Conservation (phyloP, 2,329 filamentous ascomycete genomes). For the Periconia digitata region DNA sequence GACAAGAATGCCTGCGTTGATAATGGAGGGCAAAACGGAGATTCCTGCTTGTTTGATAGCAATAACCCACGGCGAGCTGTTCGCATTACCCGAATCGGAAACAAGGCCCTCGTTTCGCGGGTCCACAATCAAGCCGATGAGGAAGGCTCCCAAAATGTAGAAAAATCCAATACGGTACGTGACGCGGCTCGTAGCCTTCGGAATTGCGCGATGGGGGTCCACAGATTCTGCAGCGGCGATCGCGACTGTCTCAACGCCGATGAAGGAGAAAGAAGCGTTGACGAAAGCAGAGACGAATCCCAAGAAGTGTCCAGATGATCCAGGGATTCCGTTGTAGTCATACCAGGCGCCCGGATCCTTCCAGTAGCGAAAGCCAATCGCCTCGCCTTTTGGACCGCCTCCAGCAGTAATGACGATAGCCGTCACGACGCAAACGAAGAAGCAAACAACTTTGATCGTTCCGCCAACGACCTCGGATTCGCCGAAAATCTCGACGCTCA, state of each 20-base stretch:
- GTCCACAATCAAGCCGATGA: constrained; percentile 50
- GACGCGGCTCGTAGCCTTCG: constrained; percentile 49
- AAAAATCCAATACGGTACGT: constrained; percentile 51
- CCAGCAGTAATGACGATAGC: constrained; percentile 49
- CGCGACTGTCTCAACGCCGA: constrained; percentile 45
- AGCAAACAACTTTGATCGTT: constrained; percentile 28
- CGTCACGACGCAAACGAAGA: constrained; percentile 47
- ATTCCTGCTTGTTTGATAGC: constrained; percentile 48
- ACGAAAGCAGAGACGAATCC: constrained; percentile 39
- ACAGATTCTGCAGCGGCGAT: constrained; percentile 49
- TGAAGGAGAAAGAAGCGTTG: constrained; percentile 44
- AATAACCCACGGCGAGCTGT: constrained; percentile 52
- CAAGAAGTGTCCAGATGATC: background rate
- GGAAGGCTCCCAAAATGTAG: constrained; percentile 49
- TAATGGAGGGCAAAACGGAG: constrained; percentile 45
- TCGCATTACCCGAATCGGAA: constrained; percentile 47
- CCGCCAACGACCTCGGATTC: background rate
- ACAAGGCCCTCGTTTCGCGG: constrained; percentile 42
- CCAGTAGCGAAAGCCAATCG: constrained; percentile 52
- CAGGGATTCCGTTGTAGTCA: constrained; percentile 41
- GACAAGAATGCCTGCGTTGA: constrained; percentile 54
- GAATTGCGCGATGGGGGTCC: constrained; percentile 48
- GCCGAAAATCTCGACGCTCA: background rate
- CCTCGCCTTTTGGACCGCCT: constrained; percentile 41
- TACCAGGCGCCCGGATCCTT: constrained; percentile 46